These are phyloP conservation scores for Allantophomopsis cytisporea DNA, from an alignment of 2,329 filamentous ascomycete genomes.

Conservation along the genomic window DNA sequence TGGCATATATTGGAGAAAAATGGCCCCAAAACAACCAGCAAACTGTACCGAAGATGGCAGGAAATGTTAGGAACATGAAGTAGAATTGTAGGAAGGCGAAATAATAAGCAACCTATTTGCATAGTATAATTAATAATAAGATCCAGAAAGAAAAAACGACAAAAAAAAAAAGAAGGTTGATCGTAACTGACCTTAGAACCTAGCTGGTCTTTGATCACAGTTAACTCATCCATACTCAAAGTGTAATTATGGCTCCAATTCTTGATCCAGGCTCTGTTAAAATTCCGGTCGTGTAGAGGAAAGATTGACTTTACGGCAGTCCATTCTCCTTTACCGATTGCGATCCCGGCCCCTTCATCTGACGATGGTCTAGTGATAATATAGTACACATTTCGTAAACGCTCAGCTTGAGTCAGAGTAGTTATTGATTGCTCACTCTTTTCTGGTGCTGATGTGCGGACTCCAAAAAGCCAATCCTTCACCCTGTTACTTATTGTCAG, in stretches of 20 bases:
- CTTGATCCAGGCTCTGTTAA: conserved; percentile 66
- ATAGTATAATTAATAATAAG: conserved; percentile 76
- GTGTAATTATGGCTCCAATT: conserved; percentile 61
- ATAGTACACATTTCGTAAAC: conserved; percentile 75
- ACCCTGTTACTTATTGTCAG: conserved; percentile 39
- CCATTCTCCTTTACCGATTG: conserved; percentile 55
- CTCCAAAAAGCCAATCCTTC: conserved; percentile 87
- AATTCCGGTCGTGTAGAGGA: conserved; percentile 62
- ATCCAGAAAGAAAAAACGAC: no score
- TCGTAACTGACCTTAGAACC: conserved; percentile 39
- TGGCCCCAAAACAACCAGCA: conserved; percentile 74
- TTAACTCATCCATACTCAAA: conserved; percentile 50
- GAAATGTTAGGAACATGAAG: conserved; percentile 73
- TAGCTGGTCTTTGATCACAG: conserved; percentile 62
- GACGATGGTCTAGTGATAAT: conserved; percentile 62
- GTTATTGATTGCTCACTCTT: conserved; percentile 62
- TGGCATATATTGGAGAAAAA: conserved; percentile 70
- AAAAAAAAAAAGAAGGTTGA: conserved; percentile 83
- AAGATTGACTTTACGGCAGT: conserved; percentile 62
- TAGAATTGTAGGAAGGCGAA: conserved; percentile 91
- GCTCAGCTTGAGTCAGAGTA: conserved; percentile 76
- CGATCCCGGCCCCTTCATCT: conserved; percentile 70
- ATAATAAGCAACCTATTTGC: conserved; percentile 65
- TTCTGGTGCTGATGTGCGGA: conserved; percentile 63
- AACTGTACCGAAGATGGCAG: conserved; percentile 61